Evolutionary conservation across 306 rosid species (phyloP).

Genomic region (Cicer cuneatum): DNA sequence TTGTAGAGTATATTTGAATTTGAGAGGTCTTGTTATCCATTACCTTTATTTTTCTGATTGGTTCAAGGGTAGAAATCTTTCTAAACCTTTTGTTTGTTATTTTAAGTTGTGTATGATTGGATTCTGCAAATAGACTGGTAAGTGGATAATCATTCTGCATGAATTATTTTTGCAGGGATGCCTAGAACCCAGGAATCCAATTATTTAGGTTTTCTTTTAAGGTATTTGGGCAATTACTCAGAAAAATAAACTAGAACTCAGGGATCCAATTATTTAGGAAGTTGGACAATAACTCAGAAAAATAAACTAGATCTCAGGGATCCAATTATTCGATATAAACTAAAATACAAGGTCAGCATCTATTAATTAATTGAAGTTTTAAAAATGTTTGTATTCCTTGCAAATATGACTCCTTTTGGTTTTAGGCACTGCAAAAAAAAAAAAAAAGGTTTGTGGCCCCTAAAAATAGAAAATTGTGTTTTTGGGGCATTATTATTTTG

Average conservation of each 20-base stretch:
- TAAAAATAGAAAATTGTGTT: neutral
- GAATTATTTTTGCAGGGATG: slow-evolving; percentile 10
- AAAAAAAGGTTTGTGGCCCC: neutral
- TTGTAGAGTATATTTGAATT: slow-evolving; percentile 31
- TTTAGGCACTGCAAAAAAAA: neutral
- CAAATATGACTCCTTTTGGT: slow-evolving; percentile 1
- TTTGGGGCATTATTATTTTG: neutral
- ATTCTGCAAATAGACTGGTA: neutral
- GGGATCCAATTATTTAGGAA: neutral
- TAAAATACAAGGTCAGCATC: slow-evolving; percentile 23
- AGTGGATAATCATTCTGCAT: slow-evolving; percentile 19
- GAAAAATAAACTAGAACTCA: neutral
- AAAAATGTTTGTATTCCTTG: neutral
- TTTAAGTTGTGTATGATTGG: slow-evolving; percentile 28
- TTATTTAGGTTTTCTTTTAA: neutral
- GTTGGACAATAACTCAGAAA: neutral
- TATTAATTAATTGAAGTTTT: slow-evolving; percentile 10
- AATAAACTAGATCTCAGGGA: neutral
- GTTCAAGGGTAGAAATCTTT: slow-evolving; percentile 29
- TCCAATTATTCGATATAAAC: slow-evolving; percentile 15
- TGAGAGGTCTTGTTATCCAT: slow-evolving; percentile 9
- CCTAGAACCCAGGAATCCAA: slow-evolving; percentile 2
- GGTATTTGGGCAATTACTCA: neutral
- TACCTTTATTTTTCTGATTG: slow-evolving; percentile 18
- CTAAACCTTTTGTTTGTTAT: slow-evolving; percentile 2